Evolutionary conservation across 129 eudicot species (phyloP).

Genomic region (Oenanthe sinensis): DNA sequence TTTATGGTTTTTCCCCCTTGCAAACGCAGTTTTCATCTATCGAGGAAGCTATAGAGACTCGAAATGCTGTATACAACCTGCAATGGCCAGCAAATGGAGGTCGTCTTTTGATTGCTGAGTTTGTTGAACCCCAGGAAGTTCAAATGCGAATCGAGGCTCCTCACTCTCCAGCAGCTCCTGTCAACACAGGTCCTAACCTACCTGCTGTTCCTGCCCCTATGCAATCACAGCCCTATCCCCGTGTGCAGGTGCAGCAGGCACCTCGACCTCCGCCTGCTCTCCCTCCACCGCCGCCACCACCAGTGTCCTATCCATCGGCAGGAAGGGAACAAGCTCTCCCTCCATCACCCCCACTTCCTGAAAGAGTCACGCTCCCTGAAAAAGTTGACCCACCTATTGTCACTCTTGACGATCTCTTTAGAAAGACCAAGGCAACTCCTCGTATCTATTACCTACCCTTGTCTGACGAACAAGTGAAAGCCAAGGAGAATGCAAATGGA

Average conservation of each 20-base stretch:
- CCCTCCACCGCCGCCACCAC: constrained; percentile 27
- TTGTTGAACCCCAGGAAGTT: constrained; percentile 94
- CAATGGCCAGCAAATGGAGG: constrained; percentile 97
- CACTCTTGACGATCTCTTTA: constrained; percentile 86
- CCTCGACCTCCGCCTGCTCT: constrained; percentile 29
- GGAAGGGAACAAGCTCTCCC: constrained; percentile 44
- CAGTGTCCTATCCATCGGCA: constrained; percentile 34
- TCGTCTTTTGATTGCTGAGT: constrained; percentile 66
- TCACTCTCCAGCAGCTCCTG: constrained; percentile 40
- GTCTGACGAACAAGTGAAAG: constrained; percentile 80
- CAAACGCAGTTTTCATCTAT: constrained; percentile 60
- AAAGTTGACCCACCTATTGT: constrained; percentile 67
- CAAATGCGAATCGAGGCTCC: constrained; percentile 57
- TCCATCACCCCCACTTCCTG: constrained; percentile 51
- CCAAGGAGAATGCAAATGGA: constrained; percentile 44
- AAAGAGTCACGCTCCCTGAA: constrained; percentile 41
- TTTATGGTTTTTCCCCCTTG: background rate
- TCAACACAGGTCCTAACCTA: constrained; percentile 15
- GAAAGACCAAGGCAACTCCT: constrained; percentile 83
- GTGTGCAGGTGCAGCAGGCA: constrained; percentile 31
- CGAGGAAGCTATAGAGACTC: constrained; percentile 86
- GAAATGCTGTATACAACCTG: constrained; percentile 82
- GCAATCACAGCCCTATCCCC: constrained; percentile 32
- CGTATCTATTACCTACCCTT: constrained; percentile 89
- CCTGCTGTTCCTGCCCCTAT: constrained; percentile 19